Conservation (phyloP, 2,329 filamentous ascomycete genomes). For the Metarhizium brunneum region DNA sequence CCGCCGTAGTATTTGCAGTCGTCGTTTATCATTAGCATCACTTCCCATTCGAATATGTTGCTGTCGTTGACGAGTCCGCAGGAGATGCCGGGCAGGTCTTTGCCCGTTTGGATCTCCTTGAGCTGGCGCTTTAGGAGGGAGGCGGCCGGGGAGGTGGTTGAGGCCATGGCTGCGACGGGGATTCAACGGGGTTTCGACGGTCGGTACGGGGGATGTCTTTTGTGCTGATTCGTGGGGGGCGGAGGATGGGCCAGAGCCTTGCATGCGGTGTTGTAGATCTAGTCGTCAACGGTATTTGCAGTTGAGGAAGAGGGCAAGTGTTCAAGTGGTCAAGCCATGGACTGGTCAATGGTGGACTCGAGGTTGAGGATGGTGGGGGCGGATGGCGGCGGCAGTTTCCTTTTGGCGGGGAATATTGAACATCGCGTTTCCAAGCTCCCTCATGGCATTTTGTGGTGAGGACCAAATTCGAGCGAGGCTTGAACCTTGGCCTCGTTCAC, state of each 20-base stretch:
- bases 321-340: too few relatives aligned
- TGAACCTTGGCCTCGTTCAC: too few relatives aligned
- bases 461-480: too few relatives aligned
- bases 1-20: constrained; percentile 91
- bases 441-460: too few relatives aligned
- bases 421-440: too few relatives aligned
- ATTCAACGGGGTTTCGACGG: neutral
- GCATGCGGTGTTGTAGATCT: too few relatives aligned
- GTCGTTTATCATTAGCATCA: constrained; percentile 97
- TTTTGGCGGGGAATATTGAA: neutral
- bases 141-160: constrained; percentile 48
- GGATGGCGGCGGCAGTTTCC: too few relatives aligned
- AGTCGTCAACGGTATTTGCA: too few relatives aligned
- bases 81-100: constrained; percentile 89
- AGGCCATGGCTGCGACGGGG: constrained; percentile 24
- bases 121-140: constrained; percentile 75
- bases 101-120: constrained; percentile 86
- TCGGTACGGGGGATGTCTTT: neutral
- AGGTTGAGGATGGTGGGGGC: too few relatives aligned
- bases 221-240: neutral
- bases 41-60: constrained; percentile 96
- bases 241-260: too few relatives aligned
- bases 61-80: constrained; percentile 76
- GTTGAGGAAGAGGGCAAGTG: too few relatives aligned
- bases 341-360: too few relatives aligned